Evolutionary conservation across 129 eudicot species (phyloP), one percentile per base, ranked within the genome.

Genomic region (Tagetes patula): DNA sequence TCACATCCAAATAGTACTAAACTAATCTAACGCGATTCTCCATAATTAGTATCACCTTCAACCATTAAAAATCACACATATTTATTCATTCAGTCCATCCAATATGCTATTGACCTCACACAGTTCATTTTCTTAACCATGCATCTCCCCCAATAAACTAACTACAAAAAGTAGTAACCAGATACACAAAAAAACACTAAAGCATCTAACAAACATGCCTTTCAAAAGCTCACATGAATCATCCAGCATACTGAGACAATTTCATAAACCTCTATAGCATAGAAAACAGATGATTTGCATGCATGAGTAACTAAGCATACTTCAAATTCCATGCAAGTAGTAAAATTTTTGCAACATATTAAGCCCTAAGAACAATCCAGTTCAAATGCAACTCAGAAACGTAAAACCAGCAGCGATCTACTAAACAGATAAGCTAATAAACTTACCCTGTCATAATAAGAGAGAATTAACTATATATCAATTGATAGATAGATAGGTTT

Each of bases 401-500:
- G 33, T 6, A 39, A 54, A 41, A 66, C 34, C 9, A 75, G 14
- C 74, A 65, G 54, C 70, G 80, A 75, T 75, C 74, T 45, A 47
- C 67, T 9, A 3, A 33, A 0, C 62, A 6, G 31, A 65, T 8
- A 77, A 10, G 64, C 6, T 11, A 75, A 70, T 47, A 50, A 70
- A 49, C 71, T 59, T 59, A 77, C 81, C 81, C 49, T 54, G 41
- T 7, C 6, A 6, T n/a, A 37, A 62, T 10, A 67, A 34, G 50
- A 60, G 41, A 41, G 13, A 62, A 77, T 3, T 47, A 76, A 58
- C 1, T 58, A 68, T 56, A 58, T n/a, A 43, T 70, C 81, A 77
- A 40, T 65, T 12, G 81, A 69, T 55, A 11, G 67, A 76, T 55
- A 41, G 77, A 78, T 71, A 65, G 82, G 66, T 63, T 13, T 14